These are phyloP conservation scores for Fusarium concolor DNA, from an alignment of 2,329 filamentous ascomycete genomes.

Conservation along the genomic window DNA sequence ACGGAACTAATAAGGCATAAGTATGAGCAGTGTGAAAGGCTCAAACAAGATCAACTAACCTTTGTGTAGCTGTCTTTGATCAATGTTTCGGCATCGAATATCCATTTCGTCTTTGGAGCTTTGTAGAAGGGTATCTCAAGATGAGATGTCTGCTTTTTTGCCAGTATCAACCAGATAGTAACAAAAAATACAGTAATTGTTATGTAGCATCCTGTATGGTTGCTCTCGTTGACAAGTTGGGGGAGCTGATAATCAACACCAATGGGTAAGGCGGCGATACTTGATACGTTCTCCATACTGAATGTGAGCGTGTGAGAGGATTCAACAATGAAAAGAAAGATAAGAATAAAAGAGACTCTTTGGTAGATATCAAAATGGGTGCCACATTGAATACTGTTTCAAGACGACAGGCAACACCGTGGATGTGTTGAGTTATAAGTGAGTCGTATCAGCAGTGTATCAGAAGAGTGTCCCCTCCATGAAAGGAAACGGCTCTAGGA, in stretches of 20 bases:
- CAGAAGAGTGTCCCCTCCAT: constrained; percentile 23
- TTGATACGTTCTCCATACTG: constrained; percentile 41
- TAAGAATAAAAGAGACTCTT: constrained; percentile 8
- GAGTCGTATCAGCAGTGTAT: constrained; percentile 36
- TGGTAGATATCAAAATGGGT: constrained; percentile 12
- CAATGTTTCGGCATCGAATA: constrained; percentile 61
- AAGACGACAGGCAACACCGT: constrained; percentile 13
- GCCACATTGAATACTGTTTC: neutral
- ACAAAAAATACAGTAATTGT: constrained; percentile 53
- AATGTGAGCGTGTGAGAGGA: constrained; percentile 1
- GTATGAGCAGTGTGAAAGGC: neutral
- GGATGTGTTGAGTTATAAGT: constrained; percentile 33
- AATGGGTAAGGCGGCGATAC: constrained; percentile 29
- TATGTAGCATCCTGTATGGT: constrained; percentile 56
- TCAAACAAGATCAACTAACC: constrained; percentile 45
- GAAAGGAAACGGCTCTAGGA: constrained; percentile 16
- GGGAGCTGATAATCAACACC: constrained; percentile 39
- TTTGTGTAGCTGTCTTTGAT: constrained; percentile 63
- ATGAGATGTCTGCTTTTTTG: constrained; percentile 46
- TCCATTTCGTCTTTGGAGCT: constrained; percentile 62
- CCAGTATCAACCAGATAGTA: constrained; percentile 55
- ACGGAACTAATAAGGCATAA: constrained; percentile 55
- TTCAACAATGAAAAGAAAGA: constrained; percentile 2
- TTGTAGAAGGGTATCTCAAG: constrained; percentile 61
- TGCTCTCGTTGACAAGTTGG: constrained; percentile 42